A percentile compares a stretch with the other conserved stretches of the same genome.
These are phyloP conservation scores for Telfairia occidentalis DNA, from an alignment of 331 rosid genomes.

Conservation along the genomic window DNA sequence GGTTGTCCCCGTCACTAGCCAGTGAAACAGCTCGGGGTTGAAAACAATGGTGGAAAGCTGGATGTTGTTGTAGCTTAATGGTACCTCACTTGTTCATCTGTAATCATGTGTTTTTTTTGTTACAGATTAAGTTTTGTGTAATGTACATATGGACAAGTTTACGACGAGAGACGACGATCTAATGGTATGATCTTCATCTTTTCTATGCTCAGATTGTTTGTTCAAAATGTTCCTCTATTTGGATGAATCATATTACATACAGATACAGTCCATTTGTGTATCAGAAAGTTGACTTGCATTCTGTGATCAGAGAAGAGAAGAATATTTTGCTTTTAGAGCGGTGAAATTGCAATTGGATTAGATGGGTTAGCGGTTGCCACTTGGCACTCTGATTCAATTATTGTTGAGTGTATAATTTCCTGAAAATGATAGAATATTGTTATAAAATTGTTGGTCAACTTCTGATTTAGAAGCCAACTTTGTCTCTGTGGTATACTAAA, in stretches of 20 bases:
- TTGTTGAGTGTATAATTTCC: neutral
- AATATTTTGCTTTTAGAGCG: neutral
- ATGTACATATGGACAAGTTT: neutral
- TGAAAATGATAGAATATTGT: constrained; percentile 1
- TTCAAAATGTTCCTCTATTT: neutral
- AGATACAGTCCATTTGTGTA: neutral
- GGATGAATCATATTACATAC: neutral
- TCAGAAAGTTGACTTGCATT: constrained; percentile 3
- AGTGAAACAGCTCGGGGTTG: constrained; percentile 21
- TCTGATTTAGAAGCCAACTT: neutral
- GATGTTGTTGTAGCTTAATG: constrained; percentile 1
- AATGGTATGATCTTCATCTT: neutral
- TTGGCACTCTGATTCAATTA: constrained; percentile 1
- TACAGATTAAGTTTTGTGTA: neutral
- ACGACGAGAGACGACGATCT: neutral
- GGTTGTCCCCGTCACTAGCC: constrained; percentile 31
- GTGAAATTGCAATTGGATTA: neutral
- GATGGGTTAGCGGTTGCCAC: neutral
- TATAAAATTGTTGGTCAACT: neutral
- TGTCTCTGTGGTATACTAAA: neutral
- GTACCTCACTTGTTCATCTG: constrained; percentile 6
- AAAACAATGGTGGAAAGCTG: neutral
- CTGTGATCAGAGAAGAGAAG: neutral
- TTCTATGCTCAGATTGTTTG: neutral
- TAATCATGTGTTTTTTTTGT: neutral